phyloP scores from a whole-genome alignment of 768 basidiomycete species.

The Clathrus columnatus region DNA sequence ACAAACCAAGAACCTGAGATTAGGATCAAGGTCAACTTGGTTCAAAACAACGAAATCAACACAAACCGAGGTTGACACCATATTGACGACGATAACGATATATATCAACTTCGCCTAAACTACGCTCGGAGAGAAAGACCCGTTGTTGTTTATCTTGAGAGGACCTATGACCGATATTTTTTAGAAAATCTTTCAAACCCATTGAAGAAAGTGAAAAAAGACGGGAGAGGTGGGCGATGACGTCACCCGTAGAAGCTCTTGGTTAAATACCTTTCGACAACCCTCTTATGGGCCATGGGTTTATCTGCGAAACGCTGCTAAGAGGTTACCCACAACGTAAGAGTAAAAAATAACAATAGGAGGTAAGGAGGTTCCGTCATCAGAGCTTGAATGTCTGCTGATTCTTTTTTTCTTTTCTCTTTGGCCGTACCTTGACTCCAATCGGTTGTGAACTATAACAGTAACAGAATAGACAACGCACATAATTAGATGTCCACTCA shows the following conservation, averaged over 20 bases:
- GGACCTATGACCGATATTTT: background rate
- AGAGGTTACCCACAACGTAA: too few species aligned
- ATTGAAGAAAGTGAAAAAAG: background rate
- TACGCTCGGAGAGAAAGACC: background rate
- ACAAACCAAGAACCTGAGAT: constrained; percentile 69
- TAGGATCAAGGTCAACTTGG: constrained; percentile 9
- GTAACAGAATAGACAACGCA: too few species aligned
- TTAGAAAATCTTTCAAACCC: too few species aligned
- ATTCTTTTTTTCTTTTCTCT: too few species aligned
- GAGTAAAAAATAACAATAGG: too few species aligned
- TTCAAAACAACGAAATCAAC: constrained; percentile 2
- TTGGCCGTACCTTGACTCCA: too few species aligned
- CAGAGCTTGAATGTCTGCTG: too few species aligned
- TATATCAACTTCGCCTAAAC: constrained; percentile 18
- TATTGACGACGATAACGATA: constrained; percentile 63
- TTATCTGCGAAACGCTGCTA: too few species aligned
- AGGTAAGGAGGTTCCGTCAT: too few species aligned
- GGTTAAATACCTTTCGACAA: background rate
- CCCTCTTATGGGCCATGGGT: too few species aligned
- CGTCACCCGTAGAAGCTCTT: background rate
- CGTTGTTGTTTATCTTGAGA: background rate
- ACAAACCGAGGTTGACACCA: constrained; percentile 74
- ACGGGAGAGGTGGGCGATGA: background rate
- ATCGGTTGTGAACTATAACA: too few species aligned
- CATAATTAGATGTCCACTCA: too few species aligned